phyloP scores from a whole-genome alignment of 345 rosid species.

The Anastatica hierochuntica region DNA sequence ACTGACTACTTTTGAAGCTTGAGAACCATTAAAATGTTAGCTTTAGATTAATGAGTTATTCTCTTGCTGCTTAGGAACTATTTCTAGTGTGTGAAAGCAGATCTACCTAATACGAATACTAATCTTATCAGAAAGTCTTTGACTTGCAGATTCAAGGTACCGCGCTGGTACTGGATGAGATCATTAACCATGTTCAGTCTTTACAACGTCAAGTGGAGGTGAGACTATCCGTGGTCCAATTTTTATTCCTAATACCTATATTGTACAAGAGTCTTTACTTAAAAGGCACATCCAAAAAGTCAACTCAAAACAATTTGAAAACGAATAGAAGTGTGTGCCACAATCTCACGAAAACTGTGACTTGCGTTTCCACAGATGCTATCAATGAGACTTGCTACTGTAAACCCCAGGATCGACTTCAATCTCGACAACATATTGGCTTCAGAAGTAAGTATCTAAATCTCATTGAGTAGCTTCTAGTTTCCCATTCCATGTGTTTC shows the following conservation, averaged over 20 bases:
- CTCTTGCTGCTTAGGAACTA: background rate
- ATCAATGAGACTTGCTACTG: constrained; percentile 95
- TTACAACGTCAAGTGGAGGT: constrained; percentile 98
- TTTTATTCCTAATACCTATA: constrained; percentile 5
- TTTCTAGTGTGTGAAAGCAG: background rate
- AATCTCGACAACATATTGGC: constrained; percentile 58
- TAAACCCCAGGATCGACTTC: constrained; percentile 72
- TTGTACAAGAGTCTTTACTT: constrained; percentile 4
- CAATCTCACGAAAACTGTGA: constrained; percentile 8
- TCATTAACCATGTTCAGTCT: constrained; percentile 88
- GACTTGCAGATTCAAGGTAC: constrained; percentile 85
- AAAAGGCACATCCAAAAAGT: constrained; percentile 7
- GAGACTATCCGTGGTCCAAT: constrained; percentile 27
- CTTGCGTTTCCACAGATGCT: constrained; percentile 52
- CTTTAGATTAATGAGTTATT: constrained; percentile 8
- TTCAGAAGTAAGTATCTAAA: constrained; percentile 58
- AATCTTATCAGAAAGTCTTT: constrained; percentile 13
- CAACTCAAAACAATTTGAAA: constrained; percentile 9
- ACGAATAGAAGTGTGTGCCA: background rate
- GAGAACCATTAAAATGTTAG: background rate
- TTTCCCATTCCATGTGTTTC: background rate
- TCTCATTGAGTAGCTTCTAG: background rate
- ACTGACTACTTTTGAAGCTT: constrained; percentile 10
- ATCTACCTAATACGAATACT: background rate
- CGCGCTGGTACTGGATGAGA: constrained; percentile 87